Base-by-base conservation (phyloP, 306 rosid species). In the Alnus rubra region DNA sequence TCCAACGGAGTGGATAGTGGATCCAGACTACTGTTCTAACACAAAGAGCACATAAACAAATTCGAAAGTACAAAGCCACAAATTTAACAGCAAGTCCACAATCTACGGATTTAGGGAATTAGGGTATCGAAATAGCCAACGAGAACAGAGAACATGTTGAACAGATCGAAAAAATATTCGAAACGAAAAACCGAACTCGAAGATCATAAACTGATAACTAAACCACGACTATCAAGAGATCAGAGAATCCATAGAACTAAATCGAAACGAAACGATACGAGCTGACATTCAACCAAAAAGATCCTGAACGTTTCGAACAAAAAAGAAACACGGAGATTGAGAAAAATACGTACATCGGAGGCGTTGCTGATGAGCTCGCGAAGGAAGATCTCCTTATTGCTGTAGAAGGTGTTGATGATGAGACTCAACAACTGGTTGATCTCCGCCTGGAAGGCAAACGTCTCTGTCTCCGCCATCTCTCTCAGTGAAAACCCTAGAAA, bases 371-470 rank as follows among this genome's bases (percentile, higher is more conserved):
- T 87, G 63, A 93, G 81, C 87, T 93, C 98, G 23, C 98, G 98
- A 52, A 93, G 97, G 49, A 91, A 93, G 76, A 93, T 93, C 90
- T 93, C 98, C 91, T 93, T 93, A 86, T 93, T 93, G 86, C 94
- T 91, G 92, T 93, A 91, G 83, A 91, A 93, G 30, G 98, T 93
- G 80, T 93, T 93, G 91, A 93, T 93, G 76, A 93, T 91, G 50
- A 93, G 86, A 79, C 97, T 93, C 74, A 93, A 89, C 18, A 93
- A 90, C 88, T 93, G 98, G 89, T 93, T 93, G 81, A 93, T 93
- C 93, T 93, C 98, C 19, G 97, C 98, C 89, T 93, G 98, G 70
- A 93, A 93, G 50, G 98, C 94, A 23, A 93, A 93, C 76, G 94
- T 93, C 87, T 93, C 97, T 0, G 78, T 33, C 5, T 93, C 97